These are phyloP conservation scores for Ajuga reptans DNA, from an alignment of 305 asterid genomes.

Conservation along the genomic window DNA sequence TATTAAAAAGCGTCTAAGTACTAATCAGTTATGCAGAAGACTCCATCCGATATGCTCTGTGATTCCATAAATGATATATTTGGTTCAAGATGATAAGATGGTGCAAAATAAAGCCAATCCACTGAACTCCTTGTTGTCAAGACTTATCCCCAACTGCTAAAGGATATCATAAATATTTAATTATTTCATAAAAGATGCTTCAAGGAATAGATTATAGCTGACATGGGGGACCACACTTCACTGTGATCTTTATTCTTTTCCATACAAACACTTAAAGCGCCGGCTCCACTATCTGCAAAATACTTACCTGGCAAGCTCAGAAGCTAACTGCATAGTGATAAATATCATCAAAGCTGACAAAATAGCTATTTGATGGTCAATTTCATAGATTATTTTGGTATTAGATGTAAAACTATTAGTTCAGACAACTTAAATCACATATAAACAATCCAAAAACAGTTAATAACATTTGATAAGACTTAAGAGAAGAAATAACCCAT, in stretches of 20 bases:
- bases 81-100: neutral
- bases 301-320: constrained; percentile 16
- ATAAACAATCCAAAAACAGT: neutral
- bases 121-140: neutral
- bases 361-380: neutral
- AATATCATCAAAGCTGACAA: constrained; percentile 9
- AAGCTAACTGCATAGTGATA: constrained; percentile 15
- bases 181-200: neutral
- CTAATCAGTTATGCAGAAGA: constrained; percentile 3
- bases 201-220: constrained; percentile 11
- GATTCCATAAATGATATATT: neutral
- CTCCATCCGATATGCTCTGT: neutral
- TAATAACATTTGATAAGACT: neutral
- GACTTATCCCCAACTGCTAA: neutral
- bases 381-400: neutral
- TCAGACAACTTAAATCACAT: neutral
- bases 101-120: neutral
- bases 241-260: constrained; percentile 12
- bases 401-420: neutral
- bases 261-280: constrained; percentile 13
- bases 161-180: neutral
- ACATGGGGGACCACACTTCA: constrained; percentile 24
- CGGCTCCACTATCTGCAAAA: constrained; percentile 24
- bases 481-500: neutral
- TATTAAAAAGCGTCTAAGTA: neutral